Conservation (phyloP, 495 filamentous ascomycete species). For the Neurospora sp. region DNA sequence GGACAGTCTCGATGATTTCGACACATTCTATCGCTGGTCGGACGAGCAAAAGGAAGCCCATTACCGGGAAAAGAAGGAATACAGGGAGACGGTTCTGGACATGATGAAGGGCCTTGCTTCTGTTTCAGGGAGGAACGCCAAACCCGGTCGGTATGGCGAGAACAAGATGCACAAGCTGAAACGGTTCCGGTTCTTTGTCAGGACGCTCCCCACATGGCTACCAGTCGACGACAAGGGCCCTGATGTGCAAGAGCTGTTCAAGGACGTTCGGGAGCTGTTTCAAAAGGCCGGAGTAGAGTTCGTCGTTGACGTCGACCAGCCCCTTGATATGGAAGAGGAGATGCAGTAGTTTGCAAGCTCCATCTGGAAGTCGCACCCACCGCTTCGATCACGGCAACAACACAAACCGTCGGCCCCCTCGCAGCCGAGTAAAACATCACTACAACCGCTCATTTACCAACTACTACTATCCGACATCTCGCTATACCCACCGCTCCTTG, state of each 20-base stretch:
- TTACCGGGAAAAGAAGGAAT: constrained; percentile 12
- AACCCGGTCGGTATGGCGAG: not conserved
- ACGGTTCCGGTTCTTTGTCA: constrained; percentile 15
- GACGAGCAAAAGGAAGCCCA: constrained; percentile 8
- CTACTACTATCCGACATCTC: no score
- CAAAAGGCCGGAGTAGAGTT: constrained; percentile 16
- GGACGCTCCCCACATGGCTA: constrained; percentile 22
- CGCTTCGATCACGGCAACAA: no score
- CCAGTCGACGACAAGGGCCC: constrained; percentile 4
- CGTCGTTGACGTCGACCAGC: constrained; percentile 4
- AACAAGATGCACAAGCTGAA: constrained; percentile 6
- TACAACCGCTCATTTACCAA: no score
- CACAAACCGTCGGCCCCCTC: no score
- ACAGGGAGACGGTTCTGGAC: constrained; percentile 13
- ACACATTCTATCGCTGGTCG: constrained; percentile 12
- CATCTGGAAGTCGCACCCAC: not conserved
- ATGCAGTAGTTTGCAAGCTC: not conserved
- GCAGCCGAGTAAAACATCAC: no score
- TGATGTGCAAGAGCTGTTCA: constrained; percentile 4
- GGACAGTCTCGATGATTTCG: constrained; percentile 7
- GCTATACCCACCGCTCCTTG: no score
- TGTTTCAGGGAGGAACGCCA: not conserved
- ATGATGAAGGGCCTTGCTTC: constrained; percentile 15
- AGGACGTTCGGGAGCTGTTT: constrained; percentile 8
- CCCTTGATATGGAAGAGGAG: not conserved